Evolutionary conservation across 768 basidiomycete species (phyloP), one percentile per base, ranked within the genome.

Genomic region (Astraeus odoratus): DNA sequence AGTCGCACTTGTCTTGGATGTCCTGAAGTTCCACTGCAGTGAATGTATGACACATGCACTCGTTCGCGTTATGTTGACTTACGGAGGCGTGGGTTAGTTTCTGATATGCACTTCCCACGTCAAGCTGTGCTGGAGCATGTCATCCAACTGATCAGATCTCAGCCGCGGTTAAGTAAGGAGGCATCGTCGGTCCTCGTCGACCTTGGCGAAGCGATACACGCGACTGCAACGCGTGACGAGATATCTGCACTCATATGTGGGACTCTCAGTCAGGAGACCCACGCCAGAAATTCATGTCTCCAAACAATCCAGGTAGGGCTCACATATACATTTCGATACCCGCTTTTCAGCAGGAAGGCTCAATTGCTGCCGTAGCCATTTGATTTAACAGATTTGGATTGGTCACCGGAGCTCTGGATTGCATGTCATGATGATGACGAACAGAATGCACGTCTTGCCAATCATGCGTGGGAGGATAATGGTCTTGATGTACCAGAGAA

Each of bases 371-470:
- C 16, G 1, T 48, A 97, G 90, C 86, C 93, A 0, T 85, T 98
- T 52, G 96, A 98, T 64, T 63, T 98, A 38, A 97, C 94, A 0
- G 95, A 98, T 39, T 61, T 91, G 29, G 93, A 96, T 49, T 99
- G 93, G 86, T 88, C 86, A 2, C 79, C 86, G 0, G 82, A 88
- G 58, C 63, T 99, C 1, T 89, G 90, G 81, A 74, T 97, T 30
- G 86, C 86, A 4, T 82, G 77, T 43, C 91, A 97, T 53, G 96
- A 98, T 48, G 81, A 80, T 42, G 84, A 86, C 50, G 90, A 92
- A 55, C 90, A 94, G 57, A 97, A 94, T 53, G 81, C 81, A 0
- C 73, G 84, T 40, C 68, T 97, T 31, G 93, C 94, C 13, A 67
- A 69, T 19, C 80, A 83, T 50, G 66, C 89, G 8, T 98, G 94